Evolutionary conservation across 306 rosid genomes (phyloP), one percentile per base, ranked within the genome.

Genomic region (Citrullus mucosospermus): DNA sequence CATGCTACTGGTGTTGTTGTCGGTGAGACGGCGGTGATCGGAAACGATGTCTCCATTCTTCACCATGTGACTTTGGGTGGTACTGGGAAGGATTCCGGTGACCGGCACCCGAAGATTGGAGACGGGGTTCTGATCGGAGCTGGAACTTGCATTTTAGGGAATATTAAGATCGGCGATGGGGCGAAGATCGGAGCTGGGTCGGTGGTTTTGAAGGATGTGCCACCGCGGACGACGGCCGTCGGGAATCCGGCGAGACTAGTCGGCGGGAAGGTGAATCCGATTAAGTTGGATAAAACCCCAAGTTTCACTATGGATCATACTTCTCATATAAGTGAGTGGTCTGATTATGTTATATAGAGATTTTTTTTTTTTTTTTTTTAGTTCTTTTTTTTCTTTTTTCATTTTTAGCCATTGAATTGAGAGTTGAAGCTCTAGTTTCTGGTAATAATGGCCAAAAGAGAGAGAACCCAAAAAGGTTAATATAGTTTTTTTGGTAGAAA

Each of bases 71-170:
- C 99, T 0, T 80, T 95, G 75, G 99, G 99, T 60, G 99, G 99
- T n/a, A 95, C 93, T 16, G 97, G 99, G 4, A 95, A 95, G 77
- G 61, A 17, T 1, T 78, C 41, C 55, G 99, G 99, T 9, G 97
- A 95, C 50, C 85, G 99, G 63, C 97, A 95, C 58, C 99, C 99
- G 0, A 95, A 92, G 84, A 92, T 95, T 81, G 97, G 97, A 6
- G 87, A 95, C 80, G 97, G 99, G 46, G 99, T 95, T 41, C 46
- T 95, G 57, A 95, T 95, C 5, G 97, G 99, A 6, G 99, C 97
- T 0, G 96, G 97, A 44, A 88, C 97, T 50, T 92, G 96, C 81
- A 92, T 95, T 22, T 72, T 95, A 77, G 97, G 99, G 72, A 95
- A 91, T 32, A 90, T 92, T 39, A 88, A 51, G 82, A 73, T 95